Conservation (phyloP, 2,329 filamentous ascomycete species). For the Xylaria sp. region DNA sequence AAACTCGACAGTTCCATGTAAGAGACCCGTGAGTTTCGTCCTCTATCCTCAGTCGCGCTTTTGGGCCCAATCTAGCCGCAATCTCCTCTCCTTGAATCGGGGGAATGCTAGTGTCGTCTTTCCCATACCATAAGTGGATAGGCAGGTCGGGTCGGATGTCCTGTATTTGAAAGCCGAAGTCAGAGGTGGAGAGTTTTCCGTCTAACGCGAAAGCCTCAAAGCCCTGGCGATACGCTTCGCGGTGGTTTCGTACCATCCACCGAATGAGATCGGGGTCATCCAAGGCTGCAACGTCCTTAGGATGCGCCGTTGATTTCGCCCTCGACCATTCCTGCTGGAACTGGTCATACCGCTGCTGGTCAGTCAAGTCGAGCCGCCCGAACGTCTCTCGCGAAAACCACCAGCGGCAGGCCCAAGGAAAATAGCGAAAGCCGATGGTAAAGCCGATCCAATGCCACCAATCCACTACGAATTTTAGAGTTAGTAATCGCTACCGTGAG, state of each 20-base stretch:
- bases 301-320: constrained; percentile 5
- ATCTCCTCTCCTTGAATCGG: constrained; percentile 11
- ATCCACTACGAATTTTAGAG: constrained; percentile 7
- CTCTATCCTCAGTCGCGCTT: constrained; percentile 16
- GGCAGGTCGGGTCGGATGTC: constrained; percentile 21
- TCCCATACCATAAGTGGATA: constrained; percentile 20
- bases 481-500: not conserved
- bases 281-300: constrained; percentile 14
- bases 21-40: constrained; percentile 22
- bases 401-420: constrained; percentile 12
- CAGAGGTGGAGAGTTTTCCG: not conserved
- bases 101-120: constrained; percentile 5
- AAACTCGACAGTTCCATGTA: constrained; percentile 24
- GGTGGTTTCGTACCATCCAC: constrained; percentile 12
- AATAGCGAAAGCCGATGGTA: constrained; percentile 17
- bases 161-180: constrained; percentile 20
- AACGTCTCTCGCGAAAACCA: constrained; percentile 18
- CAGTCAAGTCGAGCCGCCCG: constrained; percentile 18
- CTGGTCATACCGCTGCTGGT: constrained; percentile 8
- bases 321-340: constrained; percentile 17
- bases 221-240: constrained; percentile 16
- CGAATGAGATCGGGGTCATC: constrained; percentile 15
- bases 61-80: constrained; percentile 15
- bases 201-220: constrained; percentile 14
- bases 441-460: constrained; percentile 20